These are phyloP conservation scores for Exophiala sideris DNA, from an alignment of 2,329 filamentous ascomycete genomes.

Conservation along the genomic window DNA sequence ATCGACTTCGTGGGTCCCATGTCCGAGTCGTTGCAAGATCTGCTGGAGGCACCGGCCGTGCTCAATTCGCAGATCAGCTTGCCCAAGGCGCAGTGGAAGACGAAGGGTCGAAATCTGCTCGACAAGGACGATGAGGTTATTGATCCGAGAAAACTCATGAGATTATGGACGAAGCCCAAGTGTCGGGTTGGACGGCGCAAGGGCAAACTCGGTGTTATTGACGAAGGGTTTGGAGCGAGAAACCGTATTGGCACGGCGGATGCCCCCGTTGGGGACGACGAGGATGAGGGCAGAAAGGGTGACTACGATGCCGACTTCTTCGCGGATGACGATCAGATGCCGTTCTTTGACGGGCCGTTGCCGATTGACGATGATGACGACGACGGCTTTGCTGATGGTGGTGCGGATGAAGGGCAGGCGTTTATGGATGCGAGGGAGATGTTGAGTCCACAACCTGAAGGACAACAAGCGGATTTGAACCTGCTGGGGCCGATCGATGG, in stretches of 20 bases:
- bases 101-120: constrained; percentile 85
- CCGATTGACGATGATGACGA: constrained; percentile 47
- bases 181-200: constrained; percentile 70
- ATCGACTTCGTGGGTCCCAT: constrained; percentile 84
- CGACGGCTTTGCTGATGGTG: constrained; percentile 10
- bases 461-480: constrained; percentile 14
- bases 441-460: constrained; percentile 39
- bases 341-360: constrained; percentile 43
- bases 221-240: constrained; percentile 92
- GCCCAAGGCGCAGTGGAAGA: constrained; percentile 93
- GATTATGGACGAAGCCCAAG: constrained; percentile 91
- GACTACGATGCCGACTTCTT: constrained; percentile 98
- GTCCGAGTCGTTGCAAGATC: constrained; percentile 65
- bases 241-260: constrained; percentile 50
- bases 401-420: constrained; percentile 30
- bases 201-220: constrained; percentile 71
- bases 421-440: constrained; percentile 51
- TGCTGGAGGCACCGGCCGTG: constrained; percentile 75
- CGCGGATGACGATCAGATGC: constrained; percentile 61
- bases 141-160: constrained; percentile 84
- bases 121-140: constrained; percentile 94
- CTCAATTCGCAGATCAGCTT: constrained; percentile 79
- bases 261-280: constrained; percentile 12
- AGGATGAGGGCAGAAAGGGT: constrained; percentile 56
- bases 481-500: constrained; percentile 9